Base-by-base conservation (phyloP, 805 yeast genomes). In the Cyberlindnera xishuangbannaensis region DNA sequence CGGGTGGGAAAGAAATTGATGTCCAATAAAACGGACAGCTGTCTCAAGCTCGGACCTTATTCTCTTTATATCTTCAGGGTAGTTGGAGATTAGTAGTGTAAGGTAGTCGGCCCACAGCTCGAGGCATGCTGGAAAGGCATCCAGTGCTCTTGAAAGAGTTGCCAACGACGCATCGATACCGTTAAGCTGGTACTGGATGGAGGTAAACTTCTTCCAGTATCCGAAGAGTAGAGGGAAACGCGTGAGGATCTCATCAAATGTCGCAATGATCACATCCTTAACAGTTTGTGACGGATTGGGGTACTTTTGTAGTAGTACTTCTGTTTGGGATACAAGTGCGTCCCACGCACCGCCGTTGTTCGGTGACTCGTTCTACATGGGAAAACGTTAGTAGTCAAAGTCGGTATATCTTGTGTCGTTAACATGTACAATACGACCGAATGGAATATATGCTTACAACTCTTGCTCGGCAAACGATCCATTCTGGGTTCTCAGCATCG, bases 1-100 rank as follows among this genome's bases (percentile, higher is more conserved):
- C 1, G 76, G 65, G 53, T 87, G 94, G 2, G 94, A 69, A 41
- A 79, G 61, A 56, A 84, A 92, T 39, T 87, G 83, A 21, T 58
- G 46, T 0, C 96, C 97, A 27, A 82, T 68, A 11, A 57, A 40
- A 5, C 47, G 42, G 4, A 70, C 51, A 0, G 80, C 90, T 1
- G 59, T 56, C 11, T 61, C 56, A 44, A 81, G 81, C 22, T 67
- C 56, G 0, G 28, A 35, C 21, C 73, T 50, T 6, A 76, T 59
- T 2, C 47, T 50, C 5, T 51, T 45, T 13, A 57, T 56, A 7
- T 50, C 58, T 3, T 48, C 50, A 1, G 62, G 48, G n/a, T 53
- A 53, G 40, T 68, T 67, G 0, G 73, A 61, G 3, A 64, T 52
- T 15, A 76, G 52, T 1, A 81, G 75, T 22, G 67, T 67, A 32